Evolutionary conservation across 768 basidiomycete species (phyloP).

Genomic region (Boletus reticulatus): DNA sequence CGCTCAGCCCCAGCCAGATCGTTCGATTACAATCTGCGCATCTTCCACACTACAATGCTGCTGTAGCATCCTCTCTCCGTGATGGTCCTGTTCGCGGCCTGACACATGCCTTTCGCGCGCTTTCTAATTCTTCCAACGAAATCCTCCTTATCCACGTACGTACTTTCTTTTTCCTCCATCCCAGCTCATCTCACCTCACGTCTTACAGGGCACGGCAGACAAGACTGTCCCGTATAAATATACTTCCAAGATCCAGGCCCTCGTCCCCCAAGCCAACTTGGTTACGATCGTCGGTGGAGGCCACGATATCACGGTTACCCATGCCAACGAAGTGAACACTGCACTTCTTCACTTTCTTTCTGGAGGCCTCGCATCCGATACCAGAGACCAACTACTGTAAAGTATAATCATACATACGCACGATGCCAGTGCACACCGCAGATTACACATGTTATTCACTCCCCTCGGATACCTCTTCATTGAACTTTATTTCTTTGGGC

Average conservation of each 20-base stretch:
- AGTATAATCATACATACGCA: not conserved
- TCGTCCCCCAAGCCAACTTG: slow-evolving; percentile 29
- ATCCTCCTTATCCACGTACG: slow-evolving; percentile 67
- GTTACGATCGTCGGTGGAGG: slow-evolving; percentile 29
- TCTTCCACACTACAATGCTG: slow-evolving; percentile 70
- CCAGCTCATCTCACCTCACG: not conserved
- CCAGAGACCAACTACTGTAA: not conserved
- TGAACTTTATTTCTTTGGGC: not conserved
- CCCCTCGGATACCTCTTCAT: slow-evolving; percentile 2
- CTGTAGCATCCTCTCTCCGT: slow-evolving; percentile 72
- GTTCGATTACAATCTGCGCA: slow-evolving; percentile 78
- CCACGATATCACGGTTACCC: slow-evolving; percentile 33
- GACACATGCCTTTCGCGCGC: slow-evolving; percentile 47
- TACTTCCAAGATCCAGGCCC: slow-evolving; percentile 27
- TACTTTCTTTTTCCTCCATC: not conserved
- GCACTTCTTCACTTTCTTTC: slow-evolving; percentile 30
- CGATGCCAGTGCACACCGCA: not conserved
- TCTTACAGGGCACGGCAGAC: slow-evolving; percentile 31
- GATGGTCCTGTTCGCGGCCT: slow-evolving; percentile 72
- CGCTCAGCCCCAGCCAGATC: slow-evolving; percentile 40
- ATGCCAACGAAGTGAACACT: slow-evolving; percentile 29
- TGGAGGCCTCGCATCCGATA: not conserved
- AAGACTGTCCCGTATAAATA: slow-evolving; percentile 34
- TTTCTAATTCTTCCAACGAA: slow-evolving; percentile 45
- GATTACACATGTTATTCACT: not conserved